Conservation (phyloP, 331 rosid genomes). For the Saraca asoca region DNA sequence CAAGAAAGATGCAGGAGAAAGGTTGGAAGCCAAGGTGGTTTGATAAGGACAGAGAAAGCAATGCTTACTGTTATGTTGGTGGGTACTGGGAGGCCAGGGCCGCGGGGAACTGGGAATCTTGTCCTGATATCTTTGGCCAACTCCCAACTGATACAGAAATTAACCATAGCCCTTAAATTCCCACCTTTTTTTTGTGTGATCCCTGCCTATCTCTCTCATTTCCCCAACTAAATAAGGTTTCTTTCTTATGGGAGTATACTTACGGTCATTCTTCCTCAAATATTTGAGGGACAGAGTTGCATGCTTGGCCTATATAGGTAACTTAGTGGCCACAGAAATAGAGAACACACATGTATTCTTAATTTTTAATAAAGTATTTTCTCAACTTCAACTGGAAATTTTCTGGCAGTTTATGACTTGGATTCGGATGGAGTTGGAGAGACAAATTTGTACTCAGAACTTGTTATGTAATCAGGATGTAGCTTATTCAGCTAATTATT, state of each 20-base stretch:
- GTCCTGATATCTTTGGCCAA: conserved; percentile 87
- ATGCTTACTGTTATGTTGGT: conserved; percentile 62
- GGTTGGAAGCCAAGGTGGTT: conserved; percentile 99
- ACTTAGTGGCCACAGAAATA: conserved; percentile 25
- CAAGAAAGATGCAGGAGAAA: conserved; percentile 85
- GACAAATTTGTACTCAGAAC: conserved; percentile 10
- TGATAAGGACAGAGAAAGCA: conserved; percentile 58
- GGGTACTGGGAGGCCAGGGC: conserved; percentile 97
- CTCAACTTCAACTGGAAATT: conserved; percentile 12
- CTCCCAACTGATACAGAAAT: conserved; percentile 43
- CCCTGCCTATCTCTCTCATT: neutral
- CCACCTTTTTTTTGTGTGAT: conserved; percentile 22
- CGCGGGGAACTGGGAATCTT: conserved; percentile 65
- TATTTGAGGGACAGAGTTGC: neutral
- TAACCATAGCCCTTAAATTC: conserved; percentile 37
- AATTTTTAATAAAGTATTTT: conserved; percentile 1
- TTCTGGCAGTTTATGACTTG: neutral
- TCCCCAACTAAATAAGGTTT: neutral
- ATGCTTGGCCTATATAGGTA: conserved; percentile 8
- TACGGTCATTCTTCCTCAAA: conserved; percentile 10
- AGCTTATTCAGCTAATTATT: neutral
- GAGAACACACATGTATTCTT: neutral
- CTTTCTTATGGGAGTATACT: conserved; percentile 16
- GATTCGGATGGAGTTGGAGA: conserved; percentile 15
- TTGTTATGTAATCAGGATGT: neutral